A percentile compares a stretch with the other conserved stretches of the same genome.
Conservation (phyloP, 2,329 filamentous ascomycete genomes). For the Lachnellula hyalina region DNA sequence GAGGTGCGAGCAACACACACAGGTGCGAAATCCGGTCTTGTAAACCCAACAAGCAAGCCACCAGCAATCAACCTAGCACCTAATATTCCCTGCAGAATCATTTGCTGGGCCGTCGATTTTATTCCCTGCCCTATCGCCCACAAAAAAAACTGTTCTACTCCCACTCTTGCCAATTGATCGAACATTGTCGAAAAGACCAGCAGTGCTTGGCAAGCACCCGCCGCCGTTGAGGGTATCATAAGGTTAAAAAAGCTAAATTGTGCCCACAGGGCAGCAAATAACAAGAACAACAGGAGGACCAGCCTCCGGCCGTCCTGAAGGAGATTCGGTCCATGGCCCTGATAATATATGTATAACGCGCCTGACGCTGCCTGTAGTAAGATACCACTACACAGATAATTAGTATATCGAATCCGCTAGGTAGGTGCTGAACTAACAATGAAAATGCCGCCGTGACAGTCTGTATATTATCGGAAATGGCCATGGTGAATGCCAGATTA, state of each 20-base stretch:
- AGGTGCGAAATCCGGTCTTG: constrained; percentile 28
- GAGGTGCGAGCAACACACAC: constrained; percentile 29
- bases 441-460: constrained; percentile 31
- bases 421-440: constrained; percentile 24
- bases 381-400: constrained; percentile 27
- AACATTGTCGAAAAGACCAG: constrained; percentile 28
- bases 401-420: constrained; percentile 9
- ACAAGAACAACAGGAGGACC: constrained; percentile 33
- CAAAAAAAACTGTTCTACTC: constrained; percentile 30
- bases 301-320: constrained; percentile 34
- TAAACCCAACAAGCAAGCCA: constrained; percentile 28
- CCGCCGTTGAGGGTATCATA: constrained; percentile 18
- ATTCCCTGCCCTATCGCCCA: constrained; percentile 29
- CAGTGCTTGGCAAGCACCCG: constrained; percentile 24
- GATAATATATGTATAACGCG: constrained; percentile 27
- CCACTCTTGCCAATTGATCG: constrained; percentile 30
- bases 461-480: constrained; percentile 28
- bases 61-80: constrained; percentile 26
- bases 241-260: constrained; percentile 30
- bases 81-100: constrained; percentile 28
- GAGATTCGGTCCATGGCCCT: constrained; percentile 27
- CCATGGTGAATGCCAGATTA: constrained; percentile 23
- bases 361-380: constrained; percentile 29
- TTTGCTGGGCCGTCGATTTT: constrained; percentile 22
- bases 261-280: constrained; percentile 31